Percentiles rank a stretch among this genome's conserved stretches.
Evolutionary conservation across 371 early-diverging fungal species (phyloP).

Genomic region (Mucor irregularis): DNA sequence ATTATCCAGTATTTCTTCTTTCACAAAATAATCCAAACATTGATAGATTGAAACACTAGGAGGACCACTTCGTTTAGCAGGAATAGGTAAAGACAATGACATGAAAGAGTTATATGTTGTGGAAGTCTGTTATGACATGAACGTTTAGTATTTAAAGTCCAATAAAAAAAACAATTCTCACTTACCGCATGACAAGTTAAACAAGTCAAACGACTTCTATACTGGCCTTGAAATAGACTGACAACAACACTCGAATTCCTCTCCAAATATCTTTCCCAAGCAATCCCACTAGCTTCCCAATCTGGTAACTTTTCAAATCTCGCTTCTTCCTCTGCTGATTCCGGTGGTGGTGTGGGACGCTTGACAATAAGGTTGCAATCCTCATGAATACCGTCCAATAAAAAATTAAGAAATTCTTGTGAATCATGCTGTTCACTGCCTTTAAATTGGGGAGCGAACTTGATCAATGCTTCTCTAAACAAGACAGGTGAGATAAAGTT

Average conservation of each 20-base stretch:
- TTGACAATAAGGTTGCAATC: slow-evolving; percentile 58
- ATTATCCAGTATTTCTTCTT: slow-evolving; percentile 83
- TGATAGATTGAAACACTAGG: slow-evolving; percentile 62
- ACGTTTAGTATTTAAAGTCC: background rate
- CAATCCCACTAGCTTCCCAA: slow-evolving; percentile 60
- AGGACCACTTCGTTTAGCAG: slow-evolving; percentile 41
- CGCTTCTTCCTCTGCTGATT: slow-evolving; percentile 40
- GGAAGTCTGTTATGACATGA: slow-evolving; percentile 59
- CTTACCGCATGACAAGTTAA: slow-evolving; percentile 62
- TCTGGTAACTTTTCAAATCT: slow-evolving; percentile 47
- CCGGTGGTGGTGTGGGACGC: slow-evolving; percentile 25
- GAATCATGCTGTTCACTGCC: slow-evolving; percentile 81
- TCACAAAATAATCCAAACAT: slow-evolving; percentile 85
- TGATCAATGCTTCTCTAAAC: slow-evolving; percentile 53
- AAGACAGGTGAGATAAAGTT: slow-evolving; percentile 56
- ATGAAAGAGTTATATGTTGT: slow-evolving; percentile 92
- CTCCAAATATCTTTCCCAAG: slow-evolving; percentile 79
- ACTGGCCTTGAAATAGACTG: slow-evolving; percentile 87
- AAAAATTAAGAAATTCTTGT: slow-evolving; percentile 72
- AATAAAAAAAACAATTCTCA: background rate
- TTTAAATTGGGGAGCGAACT: slow-evolving; percentile 66
- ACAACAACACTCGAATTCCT: slow-evolving; percentile 91
- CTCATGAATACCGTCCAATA: slow-evolving; percentile 79
- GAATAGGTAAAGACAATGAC: slow-evolving; percentile 92
- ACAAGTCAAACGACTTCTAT: slow-evolving; percentile 80